Evolutionary conservation across 2,329 filamentous ascomycete genomes (phyloP), one percentile per base, ranked within the genome.

Genomic region (Paecilomyces dactylethromorphus): DNA sequence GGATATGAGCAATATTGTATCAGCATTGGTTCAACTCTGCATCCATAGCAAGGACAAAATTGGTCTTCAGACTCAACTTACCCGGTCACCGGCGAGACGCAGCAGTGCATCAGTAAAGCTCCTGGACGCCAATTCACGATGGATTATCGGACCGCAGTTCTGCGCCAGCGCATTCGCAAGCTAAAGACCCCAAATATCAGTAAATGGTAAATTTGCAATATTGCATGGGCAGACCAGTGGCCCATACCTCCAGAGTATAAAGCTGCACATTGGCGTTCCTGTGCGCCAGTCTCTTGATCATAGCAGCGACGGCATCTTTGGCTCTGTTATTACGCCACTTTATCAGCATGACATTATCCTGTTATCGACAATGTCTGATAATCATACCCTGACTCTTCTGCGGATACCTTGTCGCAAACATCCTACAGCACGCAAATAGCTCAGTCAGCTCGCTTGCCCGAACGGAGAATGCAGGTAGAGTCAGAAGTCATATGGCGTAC

Each of bases 241-340:
- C 26, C 68, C 78, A 52, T 70, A 90, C 87, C 82, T 95, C 91
- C 60, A 97, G 86, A 12, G 92, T 96, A 75, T 97, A 97, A 21
- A 97, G 85, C 77, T 97, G 92, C 26, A 97, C 92, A 74, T 97
- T 96, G 63, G 92, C 92, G 75, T 97, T 97, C 66, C 92, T 88
- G 75, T 97, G 92, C 58, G 92, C 91, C 58, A 97, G 82, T 50
- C 92, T 84, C 79, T 93, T 95, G 77, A 97, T 96, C 80, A 97
- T 84, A 70, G 91, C 89, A 69, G 91, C 89, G 57, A 95, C 90
- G 13, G 87, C 91, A 78, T 95, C 90, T 79, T 93, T 93, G 65
- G 90, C 83, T 26, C 83, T 82, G 62, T 59, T 56, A 13, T 56
- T 53, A 45, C 24, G 26, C 22, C 31, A 53, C 58, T 58, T 11